phyloP scores from a whole-genome alignment of 495 filamentous ascomycete genomes.

The Oleoguttula mirabilis region DNA sequence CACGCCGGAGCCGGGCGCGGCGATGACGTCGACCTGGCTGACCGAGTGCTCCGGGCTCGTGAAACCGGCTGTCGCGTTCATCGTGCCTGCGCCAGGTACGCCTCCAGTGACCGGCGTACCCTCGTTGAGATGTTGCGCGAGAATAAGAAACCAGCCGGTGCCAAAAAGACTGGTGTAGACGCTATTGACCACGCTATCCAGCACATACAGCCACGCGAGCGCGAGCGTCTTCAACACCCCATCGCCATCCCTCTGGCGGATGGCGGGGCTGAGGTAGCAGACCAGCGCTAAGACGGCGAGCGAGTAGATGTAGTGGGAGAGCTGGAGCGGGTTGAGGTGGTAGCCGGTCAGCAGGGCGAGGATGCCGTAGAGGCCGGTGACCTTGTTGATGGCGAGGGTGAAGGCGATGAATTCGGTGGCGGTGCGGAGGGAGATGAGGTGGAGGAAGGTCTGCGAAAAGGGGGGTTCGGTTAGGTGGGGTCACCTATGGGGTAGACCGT shows the following conservation, averaged over 20 bases:
- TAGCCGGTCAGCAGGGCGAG: conserved; percentile 52
- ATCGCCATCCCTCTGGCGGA: conserved; percentile 17
- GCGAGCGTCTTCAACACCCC: conserved; percentile 25
- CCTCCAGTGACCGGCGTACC: conserved; percentile 25
- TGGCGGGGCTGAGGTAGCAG: conserved; percentile 51
- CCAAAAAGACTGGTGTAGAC: conserved; percentile 70
- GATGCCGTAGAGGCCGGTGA: conserved; percentile 75
- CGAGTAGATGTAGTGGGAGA: conserved; percentile 65
- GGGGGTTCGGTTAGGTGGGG: not conserved
- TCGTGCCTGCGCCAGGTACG: conserved; percentile 33
- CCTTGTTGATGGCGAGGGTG: conserved; percentile 73
- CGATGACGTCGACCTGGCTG: conserved; percentile 38
- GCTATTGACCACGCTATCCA: conserved; percentile 67
- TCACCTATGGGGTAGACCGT: not conserved
- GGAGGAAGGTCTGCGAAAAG: conserved; percentile 46
- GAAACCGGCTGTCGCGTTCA: conserved; percentile 56
- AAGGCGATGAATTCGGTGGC: conserved; percentile 71
- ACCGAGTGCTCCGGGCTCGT: conserved; percentile 54
- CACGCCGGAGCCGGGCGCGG: conserved; percentile 31
- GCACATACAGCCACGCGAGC: conserved; percentile 48
- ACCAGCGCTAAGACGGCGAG: conserved; percentile 50
- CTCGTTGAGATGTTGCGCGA: conserved; percentile 38
- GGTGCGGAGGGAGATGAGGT: conserved; percentile 71
- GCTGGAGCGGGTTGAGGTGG: conserved; percentile 28
- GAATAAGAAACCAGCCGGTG: conserved; percentile 67